Percentiles rank a stretch among this genome's conserved stretches.
These are phyloP conservation scores for Erythrobasidium hasegawianum DNA, from an alignment of 1,284 basidiomycete species.

Conservation along the genomic window DNA sequence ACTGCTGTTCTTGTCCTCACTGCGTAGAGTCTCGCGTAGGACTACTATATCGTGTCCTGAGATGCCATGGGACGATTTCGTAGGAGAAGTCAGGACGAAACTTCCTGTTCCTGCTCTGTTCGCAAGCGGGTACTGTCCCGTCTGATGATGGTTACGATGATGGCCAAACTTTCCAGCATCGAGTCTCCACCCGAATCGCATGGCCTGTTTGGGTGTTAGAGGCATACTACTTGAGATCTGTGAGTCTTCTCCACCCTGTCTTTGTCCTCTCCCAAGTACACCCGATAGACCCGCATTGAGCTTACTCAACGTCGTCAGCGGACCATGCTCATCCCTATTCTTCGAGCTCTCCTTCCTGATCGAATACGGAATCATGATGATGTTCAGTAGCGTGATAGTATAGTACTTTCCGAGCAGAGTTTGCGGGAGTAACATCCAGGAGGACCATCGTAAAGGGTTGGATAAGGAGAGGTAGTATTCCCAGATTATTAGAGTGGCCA, in stretches of 20 bases:
- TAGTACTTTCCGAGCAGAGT: neutral
- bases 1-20: too few relatives aligned
- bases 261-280: too few relatives aligned
- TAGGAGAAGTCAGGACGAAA: too few relatives aligned
- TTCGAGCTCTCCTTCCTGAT: neutral
- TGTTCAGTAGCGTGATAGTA: neutral
- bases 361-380: constrained; percentile 1
- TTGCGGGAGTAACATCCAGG: neutral
- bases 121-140: too few relatives aligned
- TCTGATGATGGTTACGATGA: too few relatives aligned
- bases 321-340: neutral
- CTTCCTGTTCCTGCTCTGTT: too few relatives aligned
- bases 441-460: neutral
- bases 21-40: too few relatives aligned
- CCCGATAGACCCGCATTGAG: neutral
- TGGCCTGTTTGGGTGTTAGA: neutral
- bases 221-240: neutral
- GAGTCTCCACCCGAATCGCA: neutral
- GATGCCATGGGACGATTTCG: too few relatives aligned
- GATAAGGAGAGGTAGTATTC: neutral
- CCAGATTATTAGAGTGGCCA: neutral
- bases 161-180: too few relatives aligned
- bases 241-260: neutral
- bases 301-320: neutral
- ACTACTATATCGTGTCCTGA: too few relatives aligned